Percentiles rank a stretch among this genome's conserved stretches.
These are phyloP conservation scores for Cicer cuneatum DNA, from an alignment of 306 rosid species.

Conservation along the genomic window DNA sequence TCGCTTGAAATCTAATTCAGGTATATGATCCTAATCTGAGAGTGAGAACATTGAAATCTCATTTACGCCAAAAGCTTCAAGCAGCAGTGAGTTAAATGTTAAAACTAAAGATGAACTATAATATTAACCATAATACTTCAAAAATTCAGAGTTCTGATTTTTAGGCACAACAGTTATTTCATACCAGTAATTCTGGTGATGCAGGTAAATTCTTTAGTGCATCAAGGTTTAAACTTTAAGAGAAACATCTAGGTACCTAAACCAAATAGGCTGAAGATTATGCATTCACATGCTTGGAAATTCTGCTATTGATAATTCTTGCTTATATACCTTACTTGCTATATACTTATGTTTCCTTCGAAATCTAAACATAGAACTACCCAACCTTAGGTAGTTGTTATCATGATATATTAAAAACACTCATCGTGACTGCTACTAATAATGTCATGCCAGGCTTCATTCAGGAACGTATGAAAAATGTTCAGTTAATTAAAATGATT, in stretches of 20 bases:
- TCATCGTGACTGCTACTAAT: not conserved
- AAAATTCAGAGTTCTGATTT: constrained; percentile 5
- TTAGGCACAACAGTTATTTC: constrained; percentile 14
- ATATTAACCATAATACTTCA: not conserved
- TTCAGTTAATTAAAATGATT: constrained; percentile 9
- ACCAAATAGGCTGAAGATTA: constrained; percentile 19
- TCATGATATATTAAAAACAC: not conserved
- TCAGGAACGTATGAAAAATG: constrained; percentile 16
- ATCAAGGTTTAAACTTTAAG: not conserved
- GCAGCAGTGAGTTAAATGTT: not conserved
- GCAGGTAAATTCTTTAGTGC: not conserved
- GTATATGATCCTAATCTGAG: not conserved
- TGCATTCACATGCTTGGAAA: constrained; percentile 11
- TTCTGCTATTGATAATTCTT: constrained; percentile 14
- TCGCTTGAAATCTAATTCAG: not conserved
- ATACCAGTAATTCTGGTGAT: not conserved
- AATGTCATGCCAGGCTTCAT: constrained; percentile 20
- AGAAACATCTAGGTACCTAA: constrained; percentile 10
- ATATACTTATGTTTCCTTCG: too few species aligned
- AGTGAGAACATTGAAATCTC: not conserved
- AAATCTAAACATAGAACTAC: too few species aligned
- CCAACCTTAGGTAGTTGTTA: not conserved
- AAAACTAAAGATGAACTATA: not conserved
- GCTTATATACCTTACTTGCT: not conserved
- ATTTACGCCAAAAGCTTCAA: not conserved